These are phyloP conservation scores for Centrapalus pauciflorus DNA, from an alignment of 129 eudicot species.

Conservation along the genomic window DNA sequence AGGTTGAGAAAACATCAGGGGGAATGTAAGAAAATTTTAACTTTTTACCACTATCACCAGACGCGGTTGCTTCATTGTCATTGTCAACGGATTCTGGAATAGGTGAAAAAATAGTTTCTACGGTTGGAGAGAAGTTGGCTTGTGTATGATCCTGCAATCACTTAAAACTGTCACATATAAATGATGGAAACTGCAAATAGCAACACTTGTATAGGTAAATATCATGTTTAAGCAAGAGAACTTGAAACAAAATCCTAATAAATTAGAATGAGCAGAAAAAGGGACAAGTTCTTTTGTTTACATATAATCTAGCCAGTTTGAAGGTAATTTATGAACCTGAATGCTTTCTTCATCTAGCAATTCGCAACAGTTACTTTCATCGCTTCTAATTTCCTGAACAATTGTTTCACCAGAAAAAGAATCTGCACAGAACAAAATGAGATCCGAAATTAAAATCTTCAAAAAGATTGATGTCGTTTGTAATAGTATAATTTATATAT, in stretches of 20 bases:
- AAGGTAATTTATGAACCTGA: constrained; percentile 25
- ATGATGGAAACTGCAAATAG: background rate
- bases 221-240: background rate
- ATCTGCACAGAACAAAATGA: constrained; percentile 27
- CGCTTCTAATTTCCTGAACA: constrained; percentile 27
- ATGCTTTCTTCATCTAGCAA: constrained; percentile 32
- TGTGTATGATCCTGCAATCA: constrained; percentile 44
- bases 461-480: background rate
- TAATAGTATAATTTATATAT: background rate
- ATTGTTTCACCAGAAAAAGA: constrained; percentile 28
- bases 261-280: background rate
- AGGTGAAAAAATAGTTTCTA: constrained; percentile 72
- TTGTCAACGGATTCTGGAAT: constrained; percentile 42
- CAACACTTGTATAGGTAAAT: background rate
- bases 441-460: background rate
- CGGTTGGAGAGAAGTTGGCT: constrained; percentile 41
- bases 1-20: background rate
- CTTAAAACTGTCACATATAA: constrained; percentile 1
- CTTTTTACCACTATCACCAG: constrained; percentile 43
- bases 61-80: constrained; percentile 31
- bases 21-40: background rate
- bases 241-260: background rate
- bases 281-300: background rate
- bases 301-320: constrained; percentile 10
- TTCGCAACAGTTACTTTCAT: constrained; percentile 37